Conservation (phyloP, 768 basidiomycete genomes). For the Xerocomus potaroensis region DNA sequence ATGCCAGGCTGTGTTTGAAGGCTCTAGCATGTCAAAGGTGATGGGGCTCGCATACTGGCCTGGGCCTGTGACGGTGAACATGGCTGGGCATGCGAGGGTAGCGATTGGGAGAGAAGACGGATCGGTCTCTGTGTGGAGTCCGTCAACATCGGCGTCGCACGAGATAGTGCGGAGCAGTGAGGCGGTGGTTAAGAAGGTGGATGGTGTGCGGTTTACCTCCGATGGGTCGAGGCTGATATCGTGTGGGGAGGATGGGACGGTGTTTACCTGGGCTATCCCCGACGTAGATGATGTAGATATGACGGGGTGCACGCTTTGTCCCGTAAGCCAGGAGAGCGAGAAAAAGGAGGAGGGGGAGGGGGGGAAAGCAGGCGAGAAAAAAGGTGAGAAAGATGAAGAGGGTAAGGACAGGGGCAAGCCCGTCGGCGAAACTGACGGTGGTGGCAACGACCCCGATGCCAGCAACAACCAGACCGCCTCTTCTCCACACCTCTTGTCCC, state of each 20-base stretch:
- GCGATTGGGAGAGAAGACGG: conserved; percentile 20
- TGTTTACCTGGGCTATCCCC: not conserved
- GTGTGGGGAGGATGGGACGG: not conserved
- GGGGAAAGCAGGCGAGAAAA: too few species aligned
- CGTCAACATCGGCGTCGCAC: not conserved
- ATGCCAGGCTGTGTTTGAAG: conserved; percentile 7
- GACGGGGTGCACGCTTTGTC: too few species aligned
- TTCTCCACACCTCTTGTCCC: conserved; percentile 8
- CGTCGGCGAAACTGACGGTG: not conserved
- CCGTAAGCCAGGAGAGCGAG: too few species aligned
- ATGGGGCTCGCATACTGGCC: conserved; percentile 11
- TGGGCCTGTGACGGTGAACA: too few species aligned
- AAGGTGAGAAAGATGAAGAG: too few species aligned
- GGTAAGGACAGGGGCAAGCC: too few species aligned
- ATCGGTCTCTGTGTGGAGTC: conserved; percentile 15
- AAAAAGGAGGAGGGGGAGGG: too few species aligned
- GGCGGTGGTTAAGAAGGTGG: not conserved
- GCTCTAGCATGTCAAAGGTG: conserved; percentile 7
- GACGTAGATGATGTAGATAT: not conserved
- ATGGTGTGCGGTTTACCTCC: not conserved
- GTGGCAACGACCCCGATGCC: not conserved
- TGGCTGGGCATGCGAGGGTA: too few species aligned
- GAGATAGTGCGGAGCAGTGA: not conserved
- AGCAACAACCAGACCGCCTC: too few species aligned
- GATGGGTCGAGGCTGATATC: not conserved